Base-by-base conservation (phyloP, 1,139 yeast genomes). In the Candida sp. region DNA sequence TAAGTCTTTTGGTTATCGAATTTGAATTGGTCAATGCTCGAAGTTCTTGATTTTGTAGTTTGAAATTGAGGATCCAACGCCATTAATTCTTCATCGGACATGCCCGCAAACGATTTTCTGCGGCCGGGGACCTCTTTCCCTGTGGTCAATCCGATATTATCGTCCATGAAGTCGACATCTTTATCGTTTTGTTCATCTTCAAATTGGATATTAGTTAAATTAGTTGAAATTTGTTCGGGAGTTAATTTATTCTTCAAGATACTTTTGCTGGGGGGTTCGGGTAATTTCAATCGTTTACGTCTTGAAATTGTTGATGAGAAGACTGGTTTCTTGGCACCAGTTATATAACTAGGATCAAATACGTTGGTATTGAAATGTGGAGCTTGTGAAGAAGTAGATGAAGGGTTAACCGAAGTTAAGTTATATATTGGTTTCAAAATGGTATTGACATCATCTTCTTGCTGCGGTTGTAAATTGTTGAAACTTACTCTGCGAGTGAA, bases 21-120 rank as follows among this genome's bases (percentile, higher is more conserved):
- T 49, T 70, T 71, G 54, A 69, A 72, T 46, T 64, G 58, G 44
- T 66, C 65, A 40, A 72, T 56, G 41, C 69, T 63, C 15, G 65
- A 52, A 4, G 60, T 54, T 44, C 60, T 67, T 7, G 69, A 60
- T 46, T 57, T 61, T 9, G 73, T 62, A 23, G 64, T 54, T 46
- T 54, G 52, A 53, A 70, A 82, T 52, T 81, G 86, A 2, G 78
- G 71, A 58, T 83, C 90, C 54, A 82, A 60, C 4, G 77, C 81
- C 54, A 81, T 63, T 41, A 84, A 64, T 57, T 84, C 89, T 49
- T 79, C 84, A 55, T 78, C 73, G 4, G 85, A 72, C 87, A 84
- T 79, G 3, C 75, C 84, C 11, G 79, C 75, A 51, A 81, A 75
- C 30, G 84, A 77, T 56, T 81, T 81, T 49, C 81, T 68, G 39